These are phyloP conservation scores for Trichoderma simmonsii DNA, from an alignment of 2,329 filamentous ascomycete species.

Conservation along the genomic window DNA sequence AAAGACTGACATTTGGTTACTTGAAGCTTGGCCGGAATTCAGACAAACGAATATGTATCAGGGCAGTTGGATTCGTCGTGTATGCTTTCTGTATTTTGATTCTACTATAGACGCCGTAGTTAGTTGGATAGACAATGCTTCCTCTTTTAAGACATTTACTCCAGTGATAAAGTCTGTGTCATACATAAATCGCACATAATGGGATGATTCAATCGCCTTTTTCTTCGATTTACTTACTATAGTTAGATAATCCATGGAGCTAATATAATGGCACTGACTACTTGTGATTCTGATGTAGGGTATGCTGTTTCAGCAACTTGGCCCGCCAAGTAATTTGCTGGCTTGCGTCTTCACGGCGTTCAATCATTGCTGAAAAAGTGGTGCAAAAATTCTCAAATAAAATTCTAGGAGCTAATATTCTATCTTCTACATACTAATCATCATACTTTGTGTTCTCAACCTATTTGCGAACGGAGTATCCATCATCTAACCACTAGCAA, in stretches of 20 bases:
- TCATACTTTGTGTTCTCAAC: background rate
- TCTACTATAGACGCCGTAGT: background rate
- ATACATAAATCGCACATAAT: background rate
- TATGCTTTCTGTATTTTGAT: background rate
- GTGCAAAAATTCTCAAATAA: background rate
- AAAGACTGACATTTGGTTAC: background rate
- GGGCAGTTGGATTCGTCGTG: background rate
- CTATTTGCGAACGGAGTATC: background rate
- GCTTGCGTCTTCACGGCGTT: background rate
- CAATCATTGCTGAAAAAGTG: background rate
- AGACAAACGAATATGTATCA: background rate
- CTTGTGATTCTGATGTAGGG: background rate
- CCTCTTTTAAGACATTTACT: background rate
- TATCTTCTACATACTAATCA: background rate
- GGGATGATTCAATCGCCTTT: accelerated
- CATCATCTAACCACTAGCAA: background rate
- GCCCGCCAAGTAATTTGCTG: background rate
- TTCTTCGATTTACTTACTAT: background rate
- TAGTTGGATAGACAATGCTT: background rate
- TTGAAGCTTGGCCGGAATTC: background rate
- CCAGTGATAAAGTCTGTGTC: background rate
- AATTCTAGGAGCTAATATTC: background rate
- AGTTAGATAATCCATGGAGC: background rate
- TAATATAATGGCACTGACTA: background rate
- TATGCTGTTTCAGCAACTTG: background rate